phyloP scores from a whole-genome alignment of 1,139 yeast species.

The Torulaspora globosa region DNA sequence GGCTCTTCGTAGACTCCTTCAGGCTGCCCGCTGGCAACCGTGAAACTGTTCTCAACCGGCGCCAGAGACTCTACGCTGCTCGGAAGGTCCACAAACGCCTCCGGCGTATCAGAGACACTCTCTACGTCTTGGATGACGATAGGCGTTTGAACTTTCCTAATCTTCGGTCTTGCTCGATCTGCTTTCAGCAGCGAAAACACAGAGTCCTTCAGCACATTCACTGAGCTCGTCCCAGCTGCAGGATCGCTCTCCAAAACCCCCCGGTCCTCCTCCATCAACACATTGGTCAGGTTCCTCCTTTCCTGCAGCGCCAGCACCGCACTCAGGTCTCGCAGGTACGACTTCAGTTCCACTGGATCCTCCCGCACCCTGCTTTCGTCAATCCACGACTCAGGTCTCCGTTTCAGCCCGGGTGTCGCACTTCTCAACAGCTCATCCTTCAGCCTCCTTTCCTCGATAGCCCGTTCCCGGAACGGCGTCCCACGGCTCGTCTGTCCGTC shows the following conservation, averaged over 20 bases:
- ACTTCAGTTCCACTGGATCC: constrained; percentile 19
- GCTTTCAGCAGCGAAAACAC: constrained; percentile 10
- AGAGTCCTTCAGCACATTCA: constrained; percentile 5
- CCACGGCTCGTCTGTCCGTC: constrained; percentile 11
- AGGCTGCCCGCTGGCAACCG: neutral
- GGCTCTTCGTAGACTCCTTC: neutral
- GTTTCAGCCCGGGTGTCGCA: constrained; percentile 26
- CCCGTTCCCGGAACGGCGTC: constrained; percentile 29
- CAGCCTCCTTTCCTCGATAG: constrained; percentile 22
- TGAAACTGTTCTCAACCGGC: neutral
- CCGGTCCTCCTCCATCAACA: constrained; percentile 8
- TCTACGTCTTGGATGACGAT: constrained; percentile 14
- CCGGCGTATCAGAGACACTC: neutral
- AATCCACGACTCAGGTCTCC: constrained; percentile 11
- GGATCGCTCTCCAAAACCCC: neutral
- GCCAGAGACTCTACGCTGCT: neutral
- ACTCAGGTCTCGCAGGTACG: constrained; percentile 28
- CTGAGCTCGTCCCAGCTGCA: neutral
- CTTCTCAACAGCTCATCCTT: constrained; percentile 22
- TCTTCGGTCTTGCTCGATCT: constrained; percentile 7
- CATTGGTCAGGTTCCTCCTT: constrained; percentile 11
- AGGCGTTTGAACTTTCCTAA: constrained; percentile 12
- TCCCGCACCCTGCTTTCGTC: constrained; percentile 10
- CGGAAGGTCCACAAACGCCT: neutral
- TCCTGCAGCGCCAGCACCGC: constrained; percentile 25